Conservation (phyloP, 1,139 yeast genomes). For the Cylindricascospora bacillispora region DNA sequence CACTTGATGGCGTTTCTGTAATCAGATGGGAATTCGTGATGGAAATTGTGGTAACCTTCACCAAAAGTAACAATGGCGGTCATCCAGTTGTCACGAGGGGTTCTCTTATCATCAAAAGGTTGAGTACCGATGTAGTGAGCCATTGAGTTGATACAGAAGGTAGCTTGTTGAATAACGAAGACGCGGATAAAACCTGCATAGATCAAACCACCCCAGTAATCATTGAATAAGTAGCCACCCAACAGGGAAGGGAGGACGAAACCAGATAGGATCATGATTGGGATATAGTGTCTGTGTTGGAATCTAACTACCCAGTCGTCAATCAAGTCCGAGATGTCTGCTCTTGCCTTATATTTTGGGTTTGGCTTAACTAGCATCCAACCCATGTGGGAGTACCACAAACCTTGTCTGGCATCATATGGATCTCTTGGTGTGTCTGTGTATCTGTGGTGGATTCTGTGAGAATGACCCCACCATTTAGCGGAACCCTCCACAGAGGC, state of each 20-base stretch:
- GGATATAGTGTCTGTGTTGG: conserved; percentile 86
- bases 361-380: conserved; percentile 94
- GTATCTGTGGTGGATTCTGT: conserved; percentile 94
- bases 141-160: conserved; percentile 95
- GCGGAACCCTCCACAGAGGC: conserved; percentile 95
- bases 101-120: conserved; percentile 95
- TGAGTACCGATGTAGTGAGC: conserved; percentile 98
- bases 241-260: conserved; percentile 61
- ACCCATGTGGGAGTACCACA: conserved; percentile 93
- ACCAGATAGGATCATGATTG: conserved; percentile 53
- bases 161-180: conserved; percentile 86
- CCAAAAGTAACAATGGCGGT: conserved; percentile 96
- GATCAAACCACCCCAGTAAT: conserved; percentile 83
- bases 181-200: conserved; percentile 84
- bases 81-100: conserved; percentile 90
- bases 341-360: conserved; percentile 91
- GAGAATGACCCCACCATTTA: conserved; percentile 98
- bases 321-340: conserved; percentile 85
- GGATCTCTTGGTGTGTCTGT: conserved; percentile 97
- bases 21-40: conserved; percentile 97
- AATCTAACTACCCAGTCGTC: conserved; percentile 82
- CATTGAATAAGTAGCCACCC: conserved; percentile 78
- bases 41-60: conserved; percentile 98
- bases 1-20: conserved; percentile 95
- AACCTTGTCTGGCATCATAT: conserved; percentile 90